These are phyloP conservation scores for Arctium minus DNA, from an alignment of 129 eudicot genomes.

Conservation along the genomic window DNA sequence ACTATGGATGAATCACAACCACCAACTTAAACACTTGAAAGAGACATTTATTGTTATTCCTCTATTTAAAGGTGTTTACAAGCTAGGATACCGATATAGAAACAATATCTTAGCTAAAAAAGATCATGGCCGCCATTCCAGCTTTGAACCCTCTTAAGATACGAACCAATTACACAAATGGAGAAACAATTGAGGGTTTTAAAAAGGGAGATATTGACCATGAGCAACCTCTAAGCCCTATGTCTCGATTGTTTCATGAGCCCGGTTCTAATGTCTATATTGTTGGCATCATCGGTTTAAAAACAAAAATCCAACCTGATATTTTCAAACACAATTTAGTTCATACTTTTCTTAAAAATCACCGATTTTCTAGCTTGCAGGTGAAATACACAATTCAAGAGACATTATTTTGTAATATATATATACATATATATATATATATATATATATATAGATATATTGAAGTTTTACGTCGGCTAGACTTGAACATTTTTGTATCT, in stretches of 20 bases:
- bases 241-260: slow-evolving; percentile 31
- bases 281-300: slow-evolving; percentile 17
- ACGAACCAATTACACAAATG: background rate
- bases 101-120: background rate
- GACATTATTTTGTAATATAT: background rate
- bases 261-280: slow-evolving; percentile 32
- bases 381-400: background rate
- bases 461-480: background rate
- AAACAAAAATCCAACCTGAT: slow-evolving; percentile 19
- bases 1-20: too few species aligned
- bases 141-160: slow-evolving; percentile 8
- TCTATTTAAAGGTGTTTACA: background rate
- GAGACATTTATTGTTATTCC: background rate
- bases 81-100: background rate
- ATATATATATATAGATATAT: too few species aligned
- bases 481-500: background rate
- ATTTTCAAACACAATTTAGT: slow-evolving; percentile 26
- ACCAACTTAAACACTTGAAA: background rate
- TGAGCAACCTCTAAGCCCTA: slow-evolving; percentile 25
- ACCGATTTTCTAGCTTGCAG: slow-evolving; percentile 37
- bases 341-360: slow-evolving; percentile 23
- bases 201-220: background rate
- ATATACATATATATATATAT: background rate
- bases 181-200: background rate
- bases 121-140: background rate